Percentiles rank a stretch among this genome's conserved stretches.
These are phyloP conservation scores for Tricholoma terreum DNA, from an alignment of 768 basidiomycete genomes.

Conservation along the genomic window DNA sequence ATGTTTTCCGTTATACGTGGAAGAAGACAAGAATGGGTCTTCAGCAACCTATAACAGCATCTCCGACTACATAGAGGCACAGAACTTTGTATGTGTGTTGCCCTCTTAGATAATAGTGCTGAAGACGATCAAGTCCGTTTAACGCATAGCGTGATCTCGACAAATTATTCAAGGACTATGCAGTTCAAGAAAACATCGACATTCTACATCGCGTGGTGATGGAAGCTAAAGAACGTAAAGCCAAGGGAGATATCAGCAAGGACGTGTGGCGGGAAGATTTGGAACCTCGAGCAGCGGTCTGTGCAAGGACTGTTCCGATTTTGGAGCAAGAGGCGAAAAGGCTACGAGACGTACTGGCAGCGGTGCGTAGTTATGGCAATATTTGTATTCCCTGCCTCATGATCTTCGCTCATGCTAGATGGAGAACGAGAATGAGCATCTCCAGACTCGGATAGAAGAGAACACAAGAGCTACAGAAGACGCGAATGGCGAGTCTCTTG, in stretches of 20 bases:
- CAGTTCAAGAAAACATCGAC: constrained; percentile 68
- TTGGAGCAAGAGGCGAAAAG: constrained; percentile 43
- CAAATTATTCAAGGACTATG: constrained; percentile 64
- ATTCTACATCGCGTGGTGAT: constrained; percentile 64
- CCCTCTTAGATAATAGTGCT: background rate
- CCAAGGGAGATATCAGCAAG: constrained; percentile 41
- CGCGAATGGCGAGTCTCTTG: constrained; percentile 42
- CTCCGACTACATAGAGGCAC: constrained; percentile 67
- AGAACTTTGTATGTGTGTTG: constrained; percentile 44
- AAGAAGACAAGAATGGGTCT: constrained; percentile 63
- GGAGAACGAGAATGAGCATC: constrained; percentile 49
- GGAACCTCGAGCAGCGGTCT: constrained; percentile 58
- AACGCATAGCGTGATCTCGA: constrained; percentile 57
- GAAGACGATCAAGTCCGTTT: background rate
- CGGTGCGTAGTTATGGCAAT: constrained; percentile 29
- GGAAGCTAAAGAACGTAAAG: constrained; percentile 60
- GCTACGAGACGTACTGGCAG: constrained; percentile 35
- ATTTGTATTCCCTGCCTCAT: background rate
- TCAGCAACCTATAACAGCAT: constrained; percentile 62
- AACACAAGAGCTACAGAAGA: constrained; percentile 44
- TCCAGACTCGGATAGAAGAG: constrained; percentile 47
- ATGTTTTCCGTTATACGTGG: constrained; percentile 64
- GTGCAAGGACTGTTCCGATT: constrained; percentile 61
- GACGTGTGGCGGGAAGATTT: constrained; percentile 68
- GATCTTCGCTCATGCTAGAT: constrained; percentile 37